A percentile compares a stretch with the other conserved stretches of the same genome.
These are phyloP conservation scores for Phycomyces nitens DNA, from an alignment of 192 early-diverging fungal genomes.

Conservation along the genomic window DNA sequence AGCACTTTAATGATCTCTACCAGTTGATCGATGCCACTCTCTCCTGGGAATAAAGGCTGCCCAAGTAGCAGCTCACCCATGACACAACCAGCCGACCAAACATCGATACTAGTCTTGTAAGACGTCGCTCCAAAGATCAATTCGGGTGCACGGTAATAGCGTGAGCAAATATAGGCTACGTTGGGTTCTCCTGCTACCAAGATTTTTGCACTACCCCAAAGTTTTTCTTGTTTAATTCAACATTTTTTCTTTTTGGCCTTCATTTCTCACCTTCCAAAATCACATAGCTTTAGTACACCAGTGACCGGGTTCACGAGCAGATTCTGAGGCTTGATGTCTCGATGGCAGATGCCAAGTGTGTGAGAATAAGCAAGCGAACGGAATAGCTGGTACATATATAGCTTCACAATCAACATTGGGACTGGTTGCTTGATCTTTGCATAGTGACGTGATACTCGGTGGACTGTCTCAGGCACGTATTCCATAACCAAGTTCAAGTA, in stretches of 20 bases:
- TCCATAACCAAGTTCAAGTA: slow-evolving; percentile 93
- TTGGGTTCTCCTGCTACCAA: slow-evolving; percentile 91
- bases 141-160: slow-evolving; percentile 94
- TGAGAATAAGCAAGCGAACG: slow-evolving; percentile 95
- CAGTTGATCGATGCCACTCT: slow-evolving; percentile 94
- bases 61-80: slow-evolving; percentile 92
- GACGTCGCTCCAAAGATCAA: slow-evolving; percentile 91
- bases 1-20: slow-evolving; percentile 98
- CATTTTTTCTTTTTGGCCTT: neutral
- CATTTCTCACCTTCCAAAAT: slow-evolving; percentile 73
- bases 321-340: slow-evolving; percentile 98
- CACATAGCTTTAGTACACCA: slow-evolving; percentile 91
- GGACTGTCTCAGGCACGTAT: slow-evolving; percentile 92
- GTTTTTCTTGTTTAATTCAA: neutral
- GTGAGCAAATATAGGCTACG: slow-evolving; percentile 94
- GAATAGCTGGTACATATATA: slow-evolving; percentile 98
- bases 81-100: slow-evolving; percentile 93
- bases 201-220: slow-evolving; percentile 73
- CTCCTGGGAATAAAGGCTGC: slow-evolving; percentile 91
- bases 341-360: slow-evolving; percentile 92
- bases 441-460: slow-evolving; percentile 83
- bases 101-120: slow-evolving; percentile 85
- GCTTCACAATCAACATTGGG: slow-evolving; percentile 87
- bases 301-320: slow-evolving; percentile 81
- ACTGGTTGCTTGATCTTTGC: slow-evolving; percentile 86